These are phyloP conservation scores for Discostella stelligera DNA, from an alignment of 352 stramenopile species.

Conservation along the genomic window DNA sequence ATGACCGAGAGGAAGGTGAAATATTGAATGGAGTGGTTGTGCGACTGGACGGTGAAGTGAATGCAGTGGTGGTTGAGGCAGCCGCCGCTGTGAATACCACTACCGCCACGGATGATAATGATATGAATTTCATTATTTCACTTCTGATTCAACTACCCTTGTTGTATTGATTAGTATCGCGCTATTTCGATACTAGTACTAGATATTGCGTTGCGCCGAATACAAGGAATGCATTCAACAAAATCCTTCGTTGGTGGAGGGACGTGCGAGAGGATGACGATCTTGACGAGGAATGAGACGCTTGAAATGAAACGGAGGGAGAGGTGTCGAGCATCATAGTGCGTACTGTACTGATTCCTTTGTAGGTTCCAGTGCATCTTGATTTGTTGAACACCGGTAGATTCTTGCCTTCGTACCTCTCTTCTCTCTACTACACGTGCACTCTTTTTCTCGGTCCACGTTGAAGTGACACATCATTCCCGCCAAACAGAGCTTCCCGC, in stretches of 20 bases:
- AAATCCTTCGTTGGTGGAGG: too few relatives aligned
- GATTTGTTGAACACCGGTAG: background rate
- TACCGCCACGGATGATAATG: background rate
- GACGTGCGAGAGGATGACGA: too few relatives aligned
- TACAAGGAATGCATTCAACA: too few relatives aligned
- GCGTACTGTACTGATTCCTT: background rate
- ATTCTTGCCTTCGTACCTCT: background rate
- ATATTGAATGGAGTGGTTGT: background rate
- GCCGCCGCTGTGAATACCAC: background rate
- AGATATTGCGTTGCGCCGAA: too few relatives aligned
- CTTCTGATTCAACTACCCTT: background rate
- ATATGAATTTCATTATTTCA: conserved; percentile 21
- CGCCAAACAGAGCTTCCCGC: too few relatives aligned
- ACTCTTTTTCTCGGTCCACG: background rate
- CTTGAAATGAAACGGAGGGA: too few relatives aligned
- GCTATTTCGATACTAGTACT: too few relatives aligned
- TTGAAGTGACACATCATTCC: too few relatives aligned
- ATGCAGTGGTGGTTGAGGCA: background rate
- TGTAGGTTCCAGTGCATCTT: background rate
- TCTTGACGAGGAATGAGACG: too few relatives aligned
- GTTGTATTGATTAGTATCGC: background rate
- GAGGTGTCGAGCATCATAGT: background rate
- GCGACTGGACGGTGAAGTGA: background rate
- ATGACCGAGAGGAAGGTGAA: background rate
- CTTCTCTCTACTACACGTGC: too few relatives aligned